Percentiles rank a stretch among this genome's conserved stretches.
These are phyloP conservation scores for Lachancea sp. DNA, from an alignment of 805 yeast species.

Conservation along the genomic window DNA sequence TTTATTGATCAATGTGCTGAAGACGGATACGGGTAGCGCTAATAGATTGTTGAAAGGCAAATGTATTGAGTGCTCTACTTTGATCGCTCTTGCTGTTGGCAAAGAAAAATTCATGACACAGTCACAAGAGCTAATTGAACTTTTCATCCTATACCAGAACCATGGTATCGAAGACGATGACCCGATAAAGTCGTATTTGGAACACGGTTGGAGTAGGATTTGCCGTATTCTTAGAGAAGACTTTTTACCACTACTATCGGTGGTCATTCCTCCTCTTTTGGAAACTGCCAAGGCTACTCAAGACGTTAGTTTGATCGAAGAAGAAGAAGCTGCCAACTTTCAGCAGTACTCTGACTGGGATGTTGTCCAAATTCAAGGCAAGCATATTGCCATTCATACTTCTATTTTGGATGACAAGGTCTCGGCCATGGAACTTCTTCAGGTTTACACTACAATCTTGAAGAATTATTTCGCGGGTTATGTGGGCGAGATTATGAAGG, in stretches of 20 bases:
- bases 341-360: slow-evolving; percentile 92
- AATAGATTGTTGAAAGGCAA: slow-evolving; percentile 80
- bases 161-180: slow-evolving; percentile 60
- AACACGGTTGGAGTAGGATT: slow-evolving; percentile 93
- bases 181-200: slow-evolving; percentile 78
- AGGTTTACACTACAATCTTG: slow-evolving; percentile 77
- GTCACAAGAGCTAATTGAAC: slow-evolving; percentile 62
- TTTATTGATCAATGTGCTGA: slow-evolving; percentile 67
- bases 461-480: slow-evolving; percentile 79
- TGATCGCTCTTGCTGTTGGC: slow-evolving; percentile 93
- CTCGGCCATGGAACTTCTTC: slow-evolving; percentile 80
- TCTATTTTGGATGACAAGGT: slow-evolving; percentile 92
- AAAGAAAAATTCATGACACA: slow-evolving; percentile 77
- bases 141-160: slow-evolving; percentile 67
- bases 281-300: slow-evolving; percentile 84
- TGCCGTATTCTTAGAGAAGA: slow-evolving; percentile 82
- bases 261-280: slow-evolving; percentile 84
- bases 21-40: slow-evolving; percentile 70
- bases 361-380: slow-evolving; percentile 83
- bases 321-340: slow-evolving; percentile 79
- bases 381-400: slow-evolving; percentile 90
- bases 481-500: slow-evolving; percentile 68
- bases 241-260: slow-evolving; percentile 74
- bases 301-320: slow-evolving; percentile 80
- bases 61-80: slow-evolving; percentile 91